Evolutionary conservation across 2,329 filamentous ascomycete species (phyloP).

Genomic region (Sporothrix dimorphospora): DNA sequence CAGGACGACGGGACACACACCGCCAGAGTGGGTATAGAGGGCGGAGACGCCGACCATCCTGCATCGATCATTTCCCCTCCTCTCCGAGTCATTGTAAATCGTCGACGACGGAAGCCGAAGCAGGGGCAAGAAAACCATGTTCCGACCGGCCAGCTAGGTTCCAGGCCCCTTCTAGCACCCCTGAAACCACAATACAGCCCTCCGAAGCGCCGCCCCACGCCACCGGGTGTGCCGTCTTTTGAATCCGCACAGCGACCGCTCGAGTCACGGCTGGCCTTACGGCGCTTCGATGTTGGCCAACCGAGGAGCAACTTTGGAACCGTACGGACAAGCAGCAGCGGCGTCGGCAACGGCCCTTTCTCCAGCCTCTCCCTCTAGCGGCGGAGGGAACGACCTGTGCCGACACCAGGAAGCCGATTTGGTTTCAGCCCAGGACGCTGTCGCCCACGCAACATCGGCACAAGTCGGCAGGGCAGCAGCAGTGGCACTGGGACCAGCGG

Average conservation of each 20-base stretch:
- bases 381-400: background rate
- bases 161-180: constrained; percentile 22
- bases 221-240: constrained; percentile 33
- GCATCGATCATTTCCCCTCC: background rate
- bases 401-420: background rate
- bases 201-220: constrained; percentile 31
- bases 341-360: background rate
- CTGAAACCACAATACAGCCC: constrained; percentile 31
- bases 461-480: background rate
- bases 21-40: background rate
- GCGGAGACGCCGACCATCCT: background rate
- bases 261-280: constrained; percentile 24
- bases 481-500: background rate
- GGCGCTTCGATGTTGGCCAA: background rate
- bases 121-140: background rate
- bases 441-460: background rate
- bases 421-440: background rate
- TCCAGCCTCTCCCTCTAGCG: constrained; percentile 15
- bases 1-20: background rate
- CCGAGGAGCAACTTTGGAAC: background rate
- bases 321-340: background rate
- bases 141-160: background rate
- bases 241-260: constrained; percentile 26
- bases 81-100: constrained; percentile 9
- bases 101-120: background rate